Base-by-base conservation (phyloP, 2,329 filamentous ascomycete species). In the Fusarium metavorans region DNA sequence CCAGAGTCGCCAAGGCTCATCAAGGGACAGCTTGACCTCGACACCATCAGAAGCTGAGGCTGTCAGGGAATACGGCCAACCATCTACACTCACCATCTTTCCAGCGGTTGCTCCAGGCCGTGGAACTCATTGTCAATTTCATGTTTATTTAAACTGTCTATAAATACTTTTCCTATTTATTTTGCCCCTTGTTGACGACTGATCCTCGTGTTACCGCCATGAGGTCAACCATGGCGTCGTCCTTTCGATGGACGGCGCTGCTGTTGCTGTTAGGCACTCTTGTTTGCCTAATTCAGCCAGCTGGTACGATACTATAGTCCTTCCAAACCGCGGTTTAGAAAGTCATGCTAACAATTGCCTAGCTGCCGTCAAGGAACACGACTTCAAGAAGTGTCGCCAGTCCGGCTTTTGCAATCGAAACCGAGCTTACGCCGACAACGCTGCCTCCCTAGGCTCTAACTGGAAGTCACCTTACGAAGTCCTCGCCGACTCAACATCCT, bases 371-470 rank as follows among this genome's bases (percentile, higher is more conserved):
- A 99, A 99, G 86, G 93, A 98, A 81, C 92, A 98, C 79, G 95
- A 97, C 83, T 99, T 98, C 89, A 99, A 98, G 82, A 98, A 93
- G 79, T 99, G 97, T 86, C 87, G 93, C 76, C 96, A 99, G 82
- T 97, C 96, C 6, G 97, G 97, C 79, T 99, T 99, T 87, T 99
- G 97, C 86, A 97, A 95, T 82, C 94, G 97, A 75, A 98, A 98
- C 85, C 92, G 97, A 82, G 93, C 91, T 43, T 95, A 94, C 81
- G 97, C 97, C 81, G 95, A 98, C 84, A 87, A 90, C 73, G 95
- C 92, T 72, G 84, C 90, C 54, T 85, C 90, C 48, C 85, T 90
- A 66, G 91, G 90, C 70, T 88, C 90, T 10, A 87, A 88, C 32
- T 98, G 95, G 93, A 87, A 87, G 75, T 92, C 95, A 9, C 96